phyloP scores from a whole-genome alignment of 192 early-diverging fungal genomes.

The Dispira parvispora region DNA sequence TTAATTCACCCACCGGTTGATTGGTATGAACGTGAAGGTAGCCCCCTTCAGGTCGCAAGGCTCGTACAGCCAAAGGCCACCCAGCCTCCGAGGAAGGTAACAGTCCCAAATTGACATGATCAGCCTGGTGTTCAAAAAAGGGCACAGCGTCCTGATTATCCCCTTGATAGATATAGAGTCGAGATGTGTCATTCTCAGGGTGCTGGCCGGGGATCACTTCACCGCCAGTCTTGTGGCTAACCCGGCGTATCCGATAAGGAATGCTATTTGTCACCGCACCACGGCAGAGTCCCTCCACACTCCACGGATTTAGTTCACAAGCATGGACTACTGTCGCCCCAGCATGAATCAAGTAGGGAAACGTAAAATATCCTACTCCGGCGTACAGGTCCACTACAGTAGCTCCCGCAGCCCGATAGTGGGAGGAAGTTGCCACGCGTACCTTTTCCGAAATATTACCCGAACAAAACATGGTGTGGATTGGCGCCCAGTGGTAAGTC shows the following conservation, averaged over 20 bases:
- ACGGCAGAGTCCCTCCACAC: conserved; percentile 18
- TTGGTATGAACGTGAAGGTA: conserved; percentile 22
- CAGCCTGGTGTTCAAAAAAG: conserved; percentile 18
- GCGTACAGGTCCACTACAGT: conserved; percentile 23
- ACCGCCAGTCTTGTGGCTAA: neutral
- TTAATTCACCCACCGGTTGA: conserved; percentile 16
- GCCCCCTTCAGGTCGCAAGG: conserved; percentile 17
- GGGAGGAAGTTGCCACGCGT: conserved; percentile 18
- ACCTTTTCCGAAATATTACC: conserved; percentile 27
- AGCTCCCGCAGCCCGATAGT: conserved; percentile 16
- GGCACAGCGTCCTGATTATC: conserved; percentile 21
- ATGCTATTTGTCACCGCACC: conserved; percentile 18
- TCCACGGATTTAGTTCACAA: conserved; percentile 28
- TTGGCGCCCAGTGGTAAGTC: conserved; percentile 21
- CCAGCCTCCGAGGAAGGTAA: conserved; percentile 22
- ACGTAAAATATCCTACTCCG: conserved; percentile 23
- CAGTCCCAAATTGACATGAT: conserved; percentile 23
- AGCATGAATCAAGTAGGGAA: conserved; percentile 17
- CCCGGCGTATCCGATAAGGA: neutral
- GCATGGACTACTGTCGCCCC: conserved; percentile 22
- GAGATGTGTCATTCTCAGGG: neutral
- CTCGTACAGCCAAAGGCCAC: conserved; percentile 18
- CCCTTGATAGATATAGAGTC: conserved; percentile 16
- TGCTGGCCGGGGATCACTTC: neutral
- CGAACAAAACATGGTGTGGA: conserved; percentile 27